These are phyloP conservation scores for Eucalyptus paniculata DNA, from an alignment of 345 rosid species.

Conservation along the genomic window DNA sequence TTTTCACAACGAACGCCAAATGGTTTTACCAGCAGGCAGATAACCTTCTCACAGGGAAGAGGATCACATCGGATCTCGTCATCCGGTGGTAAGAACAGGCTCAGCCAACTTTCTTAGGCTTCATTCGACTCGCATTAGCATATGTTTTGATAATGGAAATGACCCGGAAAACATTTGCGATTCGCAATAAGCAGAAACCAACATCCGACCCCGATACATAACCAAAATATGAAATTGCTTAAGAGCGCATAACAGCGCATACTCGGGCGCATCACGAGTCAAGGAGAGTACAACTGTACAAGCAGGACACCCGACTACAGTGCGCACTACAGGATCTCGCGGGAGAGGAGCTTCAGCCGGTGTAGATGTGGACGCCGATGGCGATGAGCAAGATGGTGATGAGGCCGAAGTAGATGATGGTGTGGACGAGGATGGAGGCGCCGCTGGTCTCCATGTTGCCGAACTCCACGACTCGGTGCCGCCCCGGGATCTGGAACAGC, in stretches of 20 bases:
- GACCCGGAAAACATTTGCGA: neutral
- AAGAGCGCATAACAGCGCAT: neutral
- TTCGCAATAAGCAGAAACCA: neutral
- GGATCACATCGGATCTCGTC: neutral
- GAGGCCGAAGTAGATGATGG: slow-evolving; percentile 37
- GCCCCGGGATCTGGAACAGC: slow-evolving; percentile 42
- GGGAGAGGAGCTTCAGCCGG: neutral
- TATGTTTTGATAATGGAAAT: neutral
- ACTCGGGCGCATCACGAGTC: neutral
- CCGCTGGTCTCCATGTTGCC: slow-evolving; percentile 50
- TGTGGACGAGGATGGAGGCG: slow-evolving; percentile 34
- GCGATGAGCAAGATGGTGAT: slow-evolving; percentile 46
- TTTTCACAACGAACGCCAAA: neutral
- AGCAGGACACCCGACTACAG: neutral
- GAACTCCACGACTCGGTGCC: slow-evolving; percentile 28
- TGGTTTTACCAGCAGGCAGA: neutral
- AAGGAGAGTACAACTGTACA: neutral
- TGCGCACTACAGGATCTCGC: neutral
- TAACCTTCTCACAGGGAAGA: neutral
- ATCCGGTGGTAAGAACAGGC: neutral
- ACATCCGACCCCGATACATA: neutral
- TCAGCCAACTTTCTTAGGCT: neutral
- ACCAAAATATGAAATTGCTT: neutral
- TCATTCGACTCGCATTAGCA: neutral
- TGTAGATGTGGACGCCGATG: slow-evolving; percentile 38